Conservation (phyloP, 2,329 filamentous ascomycete genomes). For the Phaeosphaeriaceae sp. region DNA sequence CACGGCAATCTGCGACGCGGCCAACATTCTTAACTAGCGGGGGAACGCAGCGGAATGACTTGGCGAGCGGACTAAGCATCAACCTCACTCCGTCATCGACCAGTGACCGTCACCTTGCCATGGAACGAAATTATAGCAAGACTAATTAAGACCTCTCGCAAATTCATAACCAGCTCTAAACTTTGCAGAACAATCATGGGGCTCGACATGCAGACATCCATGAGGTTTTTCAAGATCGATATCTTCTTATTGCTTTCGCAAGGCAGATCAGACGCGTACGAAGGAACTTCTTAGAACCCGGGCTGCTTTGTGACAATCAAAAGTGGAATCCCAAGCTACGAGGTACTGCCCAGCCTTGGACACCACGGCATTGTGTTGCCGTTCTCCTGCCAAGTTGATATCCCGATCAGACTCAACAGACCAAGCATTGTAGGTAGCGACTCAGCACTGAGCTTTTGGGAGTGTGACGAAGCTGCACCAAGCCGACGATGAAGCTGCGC, state of each 20-base stretch:
- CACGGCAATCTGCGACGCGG: conserved; percentile 5
- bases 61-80: conserved; percentile 3
- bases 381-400: conserved; percentile 2
- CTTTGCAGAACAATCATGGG: too few species aligned
- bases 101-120: neutral
- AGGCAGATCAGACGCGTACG: too few species aligned
- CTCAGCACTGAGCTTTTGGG: neutral
- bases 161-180: neutral
- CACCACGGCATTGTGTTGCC: neutral
- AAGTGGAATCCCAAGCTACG: neutral
- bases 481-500: neutral
- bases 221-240: too few species aligned
- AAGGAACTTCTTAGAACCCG: too few species aligned
- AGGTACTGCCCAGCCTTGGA: neutral
- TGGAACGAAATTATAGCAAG: conserved; percentile 1
- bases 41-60: conserved; percentile 3
- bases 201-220: too few species aligned
- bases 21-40: conserved; percentile 1
- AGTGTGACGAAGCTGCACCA: conserved; percentile 1
- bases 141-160: neutral
- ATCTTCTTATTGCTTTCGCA: too few species aligned
- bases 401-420: neutral
- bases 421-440: conserved; percentile 2
- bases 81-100: conserved; percentile 4
- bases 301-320: neutral